Base-by-base conservation (phyloP, 129 eudicot genomes). In the Chrysanthemum makinoi region DNA sequence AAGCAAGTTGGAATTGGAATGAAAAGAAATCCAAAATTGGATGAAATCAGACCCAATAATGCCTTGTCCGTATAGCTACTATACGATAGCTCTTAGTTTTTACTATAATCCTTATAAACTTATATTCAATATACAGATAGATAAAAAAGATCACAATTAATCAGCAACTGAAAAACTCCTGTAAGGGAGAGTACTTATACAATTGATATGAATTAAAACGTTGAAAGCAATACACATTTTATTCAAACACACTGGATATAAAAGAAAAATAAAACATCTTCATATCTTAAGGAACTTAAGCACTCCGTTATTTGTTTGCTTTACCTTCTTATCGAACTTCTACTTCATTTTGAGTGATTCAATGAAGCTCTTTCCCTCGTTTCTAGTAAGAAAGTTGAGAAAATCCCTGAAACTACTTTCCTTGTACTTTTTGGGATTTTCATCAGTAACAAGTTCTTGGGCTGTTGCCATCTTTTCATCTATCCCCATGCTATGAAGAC, bases 331-430 rank as follows among this genome's bases (percentile, higher is more conserved):
- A 30, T 30, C 35, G 35, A n/a, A 28, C 46, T 50, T 28, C 19
- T 62, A 78, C 19, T 74, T 59, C 68, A 77, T 73, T 59, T 66
- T 63, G 50, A 86, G 87, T 35, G 85, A 65, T 26, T 75, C 63
- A 62, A 82, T 72, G 68, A 82, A 87, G 53, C 76, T 82, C 56
- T 74, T 77, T 28, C 84, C 87, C 24, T 85, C 81, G 62, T 83
- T 82, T 4, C 64, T 72, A 2, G 84, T 24, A 26, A 89, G 81
- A 59, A 86, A 89, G 44, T 86, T 52, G 46, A 89, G 74, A 6
- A 90, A 90, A 74, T 90, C 96, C 55, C 44, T 53, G 22, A 86
- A 81, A 65, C 91, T 83, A 52, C 94, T 87, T 76, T 69, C 85
- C 15, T 77, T 85, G 11, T 87, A 90, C 11, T 75, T 65, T 26